Evolutionary conservation across 1,284 basidiomycete genomes (phyloP).

Genomic region (Puccinia novopanici): DNA sequence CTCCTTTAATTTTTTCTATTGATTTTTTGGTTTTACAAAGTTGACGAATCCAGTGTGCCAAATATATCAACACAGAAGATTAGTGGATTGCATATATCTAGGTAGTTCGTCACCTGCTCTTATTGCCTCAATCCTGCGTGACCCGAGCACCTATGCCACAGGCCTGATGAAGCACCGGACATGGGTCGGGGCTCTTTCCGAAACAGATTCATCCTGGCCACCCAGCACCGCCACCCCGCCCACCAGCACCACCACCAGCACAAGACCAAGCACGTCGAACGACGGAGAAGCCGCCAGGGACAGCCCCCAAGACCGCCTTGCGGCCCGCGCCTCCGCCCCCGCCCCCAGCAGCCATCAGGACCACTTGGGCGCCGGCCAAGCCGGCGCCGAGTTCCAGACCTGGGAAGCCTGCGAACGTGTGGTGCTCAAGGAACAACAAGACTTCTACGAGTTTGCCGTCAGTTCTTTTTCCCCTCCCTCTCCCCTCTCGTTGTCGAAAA

Average conservation of each 20-base stretch:
- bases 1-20: background rate
- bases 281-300: no score
- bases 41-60: conserved; percentile 9
- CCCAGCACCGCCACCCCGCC: background rate
- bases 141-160: conserved; percentile 3
- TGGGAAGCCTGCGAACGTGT: conserved; percentile 45
- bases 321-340: no score
- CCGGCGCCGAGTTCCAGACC: conserved; percentile 26
- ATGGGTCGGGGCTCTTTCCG: background rate
- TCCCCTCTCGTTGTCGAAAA: no score
- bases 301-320: background rate
- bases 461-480: no score
- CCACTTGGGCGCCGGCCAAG: background rate
- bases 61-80: conserved; percentile 10
- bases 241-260: background rate
- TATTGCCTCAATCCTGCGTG: conserved; percentile 20
- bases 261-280: no score
- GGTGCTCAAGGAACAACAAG: conserved; percentile 16
- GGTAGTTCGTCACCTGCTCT: conserved; percentile 25
- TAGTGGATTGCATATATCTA: conserved; percentile 20
- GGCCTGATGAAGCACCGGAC: conserved; percentile 9
- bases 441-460: conserved; percentile 43
- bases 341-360: no score
- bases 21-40: conserved; percentile 6
- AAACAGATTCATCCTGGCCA: background rate